Base-by-base conservation (phyloP, 1,284 basidiomycete genomes). In the Golubevia pallescens region DNA sequence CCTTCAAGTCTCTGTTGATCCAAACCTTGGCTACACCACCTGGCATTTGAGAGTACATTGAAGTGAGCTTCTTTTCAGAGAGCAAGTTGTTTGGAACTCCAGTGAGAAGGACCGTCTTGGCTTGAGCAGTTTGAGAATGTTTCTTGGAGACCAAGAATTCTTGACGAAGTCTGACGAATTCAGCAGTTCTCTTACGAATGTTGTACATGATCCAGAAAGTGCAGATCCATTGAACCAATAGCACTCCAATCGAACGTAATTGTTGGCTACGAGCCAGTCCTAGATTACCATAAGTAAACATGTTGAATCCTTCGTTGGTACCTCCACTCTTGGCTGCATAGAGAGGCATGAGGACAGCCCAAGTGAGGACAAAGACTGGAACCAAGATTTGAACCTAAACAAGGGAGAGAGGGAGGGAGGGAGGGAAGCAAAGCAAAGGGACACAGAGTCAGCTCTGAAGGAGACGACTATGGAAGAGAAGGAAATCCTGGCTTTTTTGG, bases 21-120 rank as follows among this genome's bases (percentile, higher is more conserved):
- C 96, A 99, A 38, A 99, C 90, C 67, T 91, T 90, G 74, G 90
- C 91, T 3, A 94, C 92, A 19, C 93, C 93, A 5, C 94, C 94
- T 0, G 93, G 93, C 3, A 95, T 88, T 69, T 90, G 88, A 24
- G 89, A 88, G 84, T 91, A 94, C n/a, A 93, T 86, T 65, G 88
- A 87, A 56, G 87, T 88, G 34, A 97, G 88, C 21, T 91, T 91
- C 20, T 89, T 87, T 63, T 91, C 86, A 56, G 86, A 86, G 70
- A 94, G 90, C 77, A 92, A 91, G 63, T 91, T 89, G 56, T 89
- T 86, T n/a, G 95, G 94, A 5, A 99, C 90, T 57, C 94, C 94
- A 14, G 93, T 94, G 71, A 98, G 88, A 57, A 95, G 90, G 19
- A 99, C 89, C 2, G 95, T 97, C 73, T 91, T 92, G 1, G 95